Percentiles rank a stretch among this genome's conserved stretches.
Conservation (phyloP, 257 asterid genomes). For the Dorcoceras hygrometricum region DNA sequence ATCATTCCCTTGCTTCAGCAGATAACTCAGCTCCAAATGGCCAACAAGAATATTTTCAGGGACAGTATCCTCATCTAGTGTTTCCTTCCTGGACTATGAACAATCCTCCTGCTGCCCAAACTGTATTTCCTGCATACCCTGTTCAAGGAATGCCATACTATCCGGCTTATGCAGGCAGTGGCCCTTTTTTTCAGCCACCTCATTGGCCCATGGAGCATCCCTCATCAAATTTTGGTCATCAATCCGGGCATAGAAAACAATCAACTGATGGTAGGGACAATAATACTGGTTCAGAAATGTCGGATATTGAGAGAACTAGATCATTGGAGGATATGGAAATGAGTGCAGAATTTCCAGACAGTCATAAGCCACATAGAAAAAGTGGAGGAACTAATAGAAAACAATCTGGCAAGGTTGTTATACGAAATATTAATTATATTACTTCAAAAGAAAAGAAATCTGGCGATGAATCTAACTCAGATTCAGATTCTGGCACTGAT, state of each 20-base stretch:
- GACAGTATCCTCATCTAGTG: slow-evolving; percentile 69
- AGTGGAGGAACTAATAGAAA: slow-evolving; percentile 41
- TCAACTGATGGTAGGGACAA: slow-evolving; percentile 48
- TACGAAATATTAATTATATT: slow-evolving; percentile 49
- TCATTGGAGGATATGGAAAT: slow-evolving; percentile 36
- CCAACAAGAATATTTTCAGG: slow-evolving; percentile 68
- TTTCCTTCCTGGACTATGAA: slow-evolving; percentile 85
- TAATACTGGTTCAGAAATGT: slow-evolving; percentile 45
- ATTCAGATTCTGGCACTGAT: slow-evolving; percentile 46
- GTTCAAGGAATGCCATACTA: slow-evolving; percentile 90
- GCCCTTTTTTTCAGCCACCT: slow-evolving; percentile 61
- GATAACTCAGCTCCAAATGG: slow-evolving; percentile 48
- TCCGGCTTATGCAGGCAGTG: slow-evolving; percentile 62
- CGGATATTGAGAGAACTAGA: slow-evolving; percentile 28
- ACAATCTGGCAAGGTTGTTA: slow-evolving; percentile 46
- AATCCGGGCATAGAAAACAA: slow-evolving; percentile 44
- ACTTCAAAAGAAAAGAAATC: slow-evolving; percentile 43
- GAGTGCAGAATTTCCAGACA: slow-evolving; percentile 38
- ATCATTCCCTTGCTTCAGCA: slow-evolving; percentile 35
- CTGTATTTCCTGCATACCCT: slow-evolving; percentile 75
- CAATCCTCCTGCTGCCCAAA: slow-evolving; percentile 55
- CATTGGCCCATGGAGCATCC: slow-evolving; percentile 57
- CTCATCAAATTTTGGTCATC: slow-evolving; percentile 36
- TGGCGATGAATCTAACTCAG: slow-evolving; percentile 39
- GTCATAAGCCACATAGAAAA: slow-evolving; percentile 44